Evolutionary conservation across 2,329 filamentous ascomycete genomes (phyloP), one percentile per base, ranked within the genome.

Genomic region (Elsinoe ampelina): DNA sequence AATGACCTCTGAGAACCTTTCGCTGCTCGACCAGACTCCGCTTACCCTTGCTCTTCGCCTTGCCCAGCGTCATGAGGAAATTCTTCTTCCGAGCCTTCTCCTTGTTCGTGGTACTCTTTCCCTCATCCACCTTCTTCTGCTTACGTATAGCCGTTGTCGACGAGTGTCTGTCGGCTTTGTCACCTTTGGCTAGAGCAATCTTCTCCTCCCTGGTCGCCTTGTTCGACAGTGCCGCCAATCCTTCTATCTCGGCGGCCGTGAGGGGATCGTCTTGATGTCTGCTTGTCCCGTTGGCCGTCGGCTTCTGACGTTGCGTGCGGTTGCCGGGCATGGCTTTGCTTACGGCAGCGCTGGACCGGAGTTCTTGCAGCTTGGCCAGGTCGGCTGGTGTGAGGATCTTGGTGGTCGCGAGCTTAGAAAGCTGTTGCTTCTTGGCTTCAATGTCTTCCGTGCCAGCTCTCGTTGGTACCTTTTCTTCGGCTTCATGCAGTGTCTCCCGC

Each of bases 81-180:
- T 98, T 98, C 87, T 98, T 98, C 80, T 89, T 89, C 64, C 92
- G 79, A 41, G 87, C 83, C 82, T 98, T 98, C 77, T 98, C 93
- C 75, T 87, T 88, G 74, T 98, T 98, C 63, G 92, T 97, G 36
- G 89, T 91, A 70, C 88, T 95, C 83, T 97, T 97, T 66, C 93
- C 93, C 73, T 90, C 82, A 1, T 83, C 80, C 65, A 85, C 83
- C 80, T 95, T 95, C 79, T 91, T 89, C 70, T 89, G 83, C 78
- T 89, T 89, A 66, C 87, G 80, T 68, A 88, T 84, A 13, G 90
- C 90, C 61, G 89, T 84, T 55, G 88, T 93, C 61, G 83, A 87
- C 76, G 92, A 90, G 75, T 95, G 90, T 36, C 58, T 58, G 30
- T 57, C 57, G 0, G 85, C 85, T 73, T 91, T 89, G 67, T 89